Evolutionary conservation across 192 early-diverging fungal species (phyloP).

Genomic region (Backusella luteola): DNA sequence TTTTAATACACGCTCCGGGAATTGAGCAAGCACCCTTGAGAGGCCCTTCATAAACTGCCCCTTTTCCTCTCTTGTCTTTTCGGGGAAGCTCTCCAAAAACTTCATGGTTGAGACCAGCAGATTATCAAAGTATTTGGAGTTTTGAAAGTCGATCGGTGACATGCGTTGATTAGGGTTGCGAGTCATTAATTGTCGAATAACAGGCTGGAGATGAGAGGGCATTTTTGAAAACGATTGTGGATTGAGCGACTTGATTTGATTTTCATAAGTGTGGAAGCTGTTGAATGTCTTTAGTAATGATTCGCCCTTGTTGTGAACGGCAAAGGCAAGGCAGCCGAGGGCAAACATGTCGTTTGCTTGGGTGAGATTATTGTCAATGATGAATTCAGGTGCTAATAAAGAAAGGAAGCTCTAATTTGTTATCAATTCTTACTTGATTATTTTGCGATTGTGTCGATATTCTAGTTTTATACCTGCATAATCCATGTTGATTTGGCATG

Average conservation of each 20-base stretch:
- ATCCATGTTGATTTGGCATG: conserved; percentile 59
- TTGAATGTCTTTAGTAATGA: conserved; percentile 62
- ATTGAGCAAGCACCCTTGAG: conserved; percentile 65
- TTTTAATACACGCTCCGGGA: conserved; percentile 64
- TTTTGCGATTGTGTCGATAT: neutral
- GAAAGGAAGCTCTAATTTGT: neutral
- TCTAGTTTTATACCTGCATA: conserved; percentile 35
- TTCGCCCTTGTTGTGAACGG: conserved; percentile 65
- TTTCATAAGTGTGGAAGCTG: conserved; percentile 65
- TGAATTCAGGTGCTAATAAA: conserved; percentile 64
- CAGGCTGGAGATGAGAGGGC: conserved; percentile 55
- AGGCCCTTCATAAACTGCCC: conserved; percentile 78
- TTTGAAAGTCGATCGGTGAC: conserved; percentile 63
- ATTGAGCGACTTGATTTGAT: conserved; percentile 47
- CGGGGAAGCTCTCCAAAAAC: conserved; percentile 77
- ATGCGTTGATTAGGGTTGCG: conserved; percentile 54
- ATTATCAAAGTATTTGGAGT: conserved; percentile 74
- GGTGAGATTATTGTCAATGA: conserved; percentile 53
- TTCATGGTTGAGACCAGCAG: conserved; percentile 74
- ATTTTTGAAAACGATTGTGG: conserved; percentile 40
- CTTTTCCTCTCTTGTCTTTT: conserved; percentile 77
- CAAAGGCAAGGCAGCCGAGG: conserved; percentile 74
- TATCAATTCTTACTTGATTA: neutral
- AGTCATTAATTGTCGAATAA: conserved; percentile 53
- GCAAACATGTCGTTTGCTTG: conserved; percentile 74